Base-by-base conservation (phyloP, 2,329 filamentous ascomycete genomes). In the Microdochium trichocladiopsis region DNA sequence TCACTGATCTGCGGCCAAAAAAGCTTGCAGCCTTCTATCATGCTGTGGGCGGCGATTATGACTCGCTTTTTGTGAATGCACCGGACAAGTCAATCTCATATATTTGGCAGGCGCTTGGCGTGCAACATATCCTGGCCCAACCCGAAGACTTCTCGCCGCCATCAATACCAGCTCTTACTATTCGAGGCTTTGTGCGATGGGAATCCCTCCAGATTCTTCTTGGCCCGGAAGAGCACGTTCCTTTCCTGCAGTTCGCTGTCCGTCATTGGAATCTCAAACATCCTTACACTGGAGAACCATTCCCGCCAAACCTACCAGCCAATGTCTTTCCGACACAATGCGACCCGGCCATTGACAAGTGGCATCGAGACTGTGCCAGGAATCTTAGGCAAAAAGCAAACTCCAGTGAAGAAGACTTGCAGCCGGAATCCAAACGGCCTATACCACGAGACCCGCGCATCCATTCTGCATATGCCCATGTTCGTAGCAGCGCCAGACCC, bases 81-180 rank as follows among this genome's bases (percentile, higher is more conserved):
- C 84, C 87, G 21, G 73, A 85, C 55, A 74, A 83, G 36, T 86
- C 87, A 45, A 84, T 99, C 56, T 94, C 92, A 25, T 95, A 90
- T 71, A 94, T 96, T 58, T 97, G 95, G 77, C 88, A 90, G 63
- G 88, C 88, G 8, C 82, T 95, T 50, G 94, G 93, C 60, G 96
- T 93, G 66, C 88, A 91, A 61, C 93, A 97, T 70, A 85, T 84
- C 49, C 77, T 97, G 25, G 23, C n/a, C 16, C 88, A 95, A 59
- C 90, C 90, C 1, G 79, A 85, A 60, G 82, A 89, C 56, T 96
- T 88, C 66, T 80, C 79, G 3, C 75, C 84, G 1, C 94, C 93
- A 0, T 84, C 80, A 0, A 80, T 96, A 43, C 94, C 94, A 0
- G 89, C 91, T 14, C 73, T 99, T 52, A 95, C 93, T 33, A 76